Conservation (phyloP, 2,329 filamentous ascomycete species). For the Ophiosphaerella narmari region DNA sequence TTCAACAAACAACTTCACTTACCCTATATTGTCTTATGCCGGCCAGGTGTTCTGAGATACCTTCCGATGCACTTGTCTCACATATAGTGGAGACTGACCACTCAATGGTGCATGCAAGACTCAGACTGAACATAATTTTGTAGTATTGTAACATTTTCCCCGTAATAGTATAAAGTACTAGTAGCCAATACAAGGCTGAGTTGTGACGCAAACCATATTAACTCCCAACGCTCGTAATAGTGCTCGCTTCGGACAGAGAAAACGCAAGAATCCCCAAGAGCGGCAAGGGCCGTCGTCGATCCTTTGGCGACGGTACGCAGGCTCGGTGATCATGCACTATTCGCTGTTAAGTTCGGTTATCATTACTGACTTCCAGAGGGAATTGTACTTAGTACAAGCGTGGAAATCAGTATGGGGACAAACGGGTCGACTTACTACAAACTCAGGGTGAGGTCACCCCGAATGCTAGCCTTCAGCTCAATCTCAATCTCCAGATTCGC, state of each 20-base stretch:
- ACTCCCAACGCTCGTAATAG: conserved; percentile 9
- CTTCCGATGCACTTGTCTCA: too few relatives aligned
- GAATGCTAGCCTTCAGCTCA: conserved; percentile 81
- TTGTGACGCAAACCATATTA: conserved; percentile 1
- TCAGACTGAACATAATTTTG: neutral
- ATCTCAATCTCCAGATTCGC: conserved; percentile 83
- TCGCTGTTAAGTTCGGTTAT: conserved; percentile 30
- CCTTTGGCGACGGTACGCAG: conserved; percentile 6
- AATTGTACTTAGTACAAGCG: neutral
- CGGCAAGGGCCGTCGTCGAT: conserved; percentile 3
- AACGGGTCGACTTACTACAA: conserved; percentile 65
- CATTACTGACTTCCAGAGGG: conserved; percentile 6
- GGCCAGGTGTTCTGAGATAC: too few relatives aligned
- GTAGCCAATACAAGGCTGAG: conserved; percentile 3
- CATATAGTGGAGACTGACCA: too few relatives aligned
- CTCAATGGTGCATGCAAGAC: neutral
- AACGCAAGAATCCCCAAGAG: neutral
- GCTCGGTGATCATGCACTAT: conserved; percentile 23
- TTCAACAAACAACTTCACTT: too few relatives aligned
- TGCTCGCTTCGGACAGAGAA: conserved; percentile 3
- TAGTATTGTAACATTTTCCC: neutral
- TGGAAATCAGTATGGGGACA: conserved; percentile 16
- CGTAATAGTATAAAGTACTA: neutral
- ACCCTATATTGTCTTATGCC: too few relatives aligned
- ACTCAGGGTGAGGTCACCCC: conserved; percentile 80